Base-by-base conservation (phyloP, 1,284 basidiomycete species). In the Tylopilus sp. region DNA sequence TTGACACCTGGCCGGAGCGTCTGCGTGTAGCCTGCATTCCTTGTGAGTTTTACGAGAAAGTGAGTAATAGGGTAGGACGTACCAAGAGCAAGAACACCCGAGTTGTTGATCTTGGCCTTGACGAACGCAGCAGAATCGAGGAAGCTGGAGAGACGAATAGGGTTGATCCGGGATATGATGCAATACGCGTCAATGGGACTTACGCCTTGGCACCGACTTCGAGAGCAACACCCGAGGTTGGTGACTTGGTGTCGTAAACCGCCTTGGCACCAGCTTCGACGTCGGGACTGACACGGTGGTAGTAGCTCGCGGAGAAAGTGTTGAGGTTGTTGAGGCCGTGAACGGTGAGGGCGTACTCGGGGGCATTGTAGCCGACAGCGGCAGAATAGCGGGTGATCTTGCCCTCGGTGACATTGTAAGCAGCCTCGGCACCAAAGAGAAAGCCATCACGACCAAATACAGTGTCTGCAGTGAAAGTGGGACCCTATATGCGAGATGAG, bases 71-170 rank as follows among this genome's bases (percentile, higher is more conserved):
- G 15, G n/a, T 29, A 15, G 15, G 31, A 48, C 73, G 26, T 54
- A 84, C 84, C 90, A 59, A 95, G 82, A 61, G 82, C 86, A 58
- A 97, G 81, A 65, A 95, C 80, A 78, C 94, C 94, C 57, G 84
- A 72, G 77, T 96, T 96, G 86, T 97, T 97, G 77, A 99, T 96
- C 84, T 99, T 99, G 64, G 93, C 92, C 83, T 99, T 97, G 77
- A 97, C 79, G 67, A 92, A 97, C 19, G 93, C 88, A 61, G 92
- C 86, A 48, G 80, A 74, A 76, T 97, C 93, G 57, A 96, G 85
- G 76, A 87, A 88, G 48, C 84, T 87, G 15, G 18, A 30, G 16
- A 19, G 12, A 21, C 4, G n/a, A n/a, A 30, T 9, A 38, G 2
- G 19, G 21, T 44, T 30, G 4, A 10, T 21, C 2, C 7, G 15